A percentile compares a stretch with the other conserved stretches of the same genome.
phyloP scores from a whole-genome alignment of 2,329 filamentous ascomycete species.

The Chaetomium strumarium region DNA sequence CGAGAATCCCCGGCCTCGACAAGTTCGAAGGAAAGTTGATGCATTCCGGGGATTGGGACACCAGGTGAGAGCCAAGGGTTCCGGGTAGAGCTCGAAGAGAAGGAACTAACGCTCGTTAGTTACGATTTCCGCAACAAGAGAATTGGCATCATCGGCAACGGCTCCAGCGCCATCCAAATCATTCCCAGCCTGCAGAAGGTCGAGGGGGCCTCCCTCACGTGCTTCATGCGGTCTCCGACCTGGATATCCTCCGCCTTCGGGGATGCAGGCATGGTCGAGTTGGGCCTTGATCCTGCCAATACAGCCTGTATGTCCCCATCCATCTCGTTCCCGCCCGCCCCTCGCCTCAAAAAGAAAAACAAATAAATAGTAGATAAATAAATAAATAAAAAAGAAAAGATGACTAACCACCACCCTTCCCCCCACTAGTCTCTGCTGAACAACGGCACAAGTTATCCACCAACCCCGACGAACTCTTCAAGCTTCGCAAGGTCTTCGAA shows the following conservation, averaged over 20 bases:
- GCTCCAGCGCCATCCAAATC: conserved; percentile 49
- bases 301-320: conserved; percentile 30
- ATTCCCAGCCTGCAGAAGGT: conserved; percentile 42
- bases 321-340: background rate
- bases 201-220: conserved; percentile 36
- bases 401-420: background rate
- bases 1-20: conserved; percentile 37
- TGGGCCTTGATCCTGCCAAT: conserved; percentile 36
- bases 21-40: conserved; percentile 38
- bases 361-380: no score
- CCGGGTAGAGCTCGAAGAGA: background rate
- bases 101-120: conserved; percentile 21
- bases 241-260: conserved; percentile 46
- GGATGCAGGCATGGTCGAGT: conserved; percentile 37
- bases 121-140: conserved; percentile 44
- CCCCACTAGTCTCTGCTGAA: conserved; percentile 35
- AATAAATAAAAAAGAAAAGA: no score
- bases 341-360: no score
- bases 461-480: conserved; percentile 34
- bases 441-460: conserved; percentile 33
- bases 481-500: conserved; percentile 41
- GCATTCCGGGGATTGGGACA: conserved; percentile 43
- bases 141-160: conserved; percentile 47
- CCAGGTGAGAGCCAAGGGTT: conserved; percentile 24
- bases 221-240: conserved; percentile 44